phyloP scores from a whole-genome alignment of 805 yeast genomes.

The Metschnikowia lunata region DNA sequence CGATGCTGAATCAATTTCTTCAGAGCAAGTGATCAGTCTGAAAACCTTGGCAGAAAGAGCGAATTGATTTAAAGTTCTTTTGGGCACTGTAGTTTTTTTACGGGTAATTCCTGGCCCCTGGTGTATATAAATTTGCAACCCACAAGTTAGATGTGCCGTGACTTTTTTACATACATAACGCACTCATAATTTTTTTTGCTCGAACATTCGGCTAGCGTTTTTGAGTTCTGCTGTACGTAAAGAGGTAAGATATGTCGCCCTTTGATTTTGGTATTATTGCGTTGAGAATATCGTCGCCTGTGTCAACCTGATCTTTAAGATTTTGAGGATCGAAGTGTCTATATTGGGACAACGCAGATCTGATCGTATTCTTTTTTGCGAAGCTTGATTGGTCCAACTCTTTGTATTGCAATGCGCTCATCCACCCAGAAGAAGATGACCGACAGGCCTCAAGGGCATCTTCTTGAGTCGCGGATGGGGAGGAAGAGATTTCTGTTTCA shows the following conservation, averaged over 20 bases:
- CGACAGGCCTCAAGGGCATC: constrained; percentile 3
- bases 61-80: no score
- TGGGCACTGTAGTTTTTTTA: no score
- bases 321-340: constrained; percentile 54
- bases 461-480: background rate
- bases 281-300: constrained; percentile 14
- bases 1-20: no score
- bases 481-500: background rate
- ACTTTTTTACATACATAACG: background rate
- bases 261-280: constrained; percentile 7
- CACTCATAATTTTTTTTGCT: background rate
- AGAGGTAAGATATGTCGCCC: constrained; percentile 12
- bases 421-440: constrained; percentile 33
- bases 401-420: constrained; percentile 51
- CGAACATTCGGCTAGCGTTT: background rate
- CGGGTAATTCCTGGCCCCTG: no score
- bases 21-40: no score
- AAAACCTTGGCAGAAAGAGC: no score
- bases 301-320: constrained; percentile 3
- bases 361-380: constrained; percentile 41
- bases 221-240: constrained; percentile 6
- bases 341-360: constrained; percentile 58
- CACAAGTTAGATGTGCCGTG: background rate
- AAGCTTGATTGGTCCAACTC: constrained; percentile 21
- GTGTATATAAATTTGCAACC: no score